Percentiles rank a stretch among this genome's conserved stretches.
Evolutionary conservation across 108 stramenopile species (phyloP).

Genomic region (Hondaea fermentalgiana): DNA sequence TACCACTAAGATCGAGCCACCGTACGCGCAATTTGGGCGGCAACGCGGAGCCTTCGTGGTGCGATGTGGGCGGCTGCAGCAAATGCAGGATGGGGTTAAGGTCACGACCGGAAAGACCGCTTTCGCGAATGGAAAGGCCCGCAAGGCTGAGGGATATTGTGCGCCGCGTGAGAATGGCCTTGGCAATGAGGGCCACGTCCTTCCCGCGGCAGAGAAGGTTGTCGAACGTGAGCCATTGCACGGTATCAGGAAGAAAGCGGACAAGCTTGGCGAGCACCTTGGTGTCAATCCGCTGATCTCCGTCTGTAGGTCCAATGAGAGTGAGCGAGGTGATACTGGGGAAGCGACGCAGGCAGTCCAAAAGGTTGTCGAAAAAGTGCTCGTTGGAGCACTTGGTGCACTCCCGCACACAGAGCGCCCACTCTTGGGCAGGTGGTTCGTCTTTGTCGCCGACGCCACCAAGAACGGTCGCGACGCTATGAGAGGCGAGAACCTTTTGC

Average conservation of each 20-base stretch:
- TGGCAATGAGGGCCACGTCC: background rate
- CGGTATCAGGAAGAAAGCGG: background rate
- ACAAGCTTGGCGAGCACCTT: background rate
- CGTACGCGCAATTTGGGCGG: background rate
- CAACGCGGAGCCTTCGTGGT: background rate
- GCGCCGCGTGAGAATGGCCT: background rate
- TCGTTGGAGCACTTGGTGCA: background rate
- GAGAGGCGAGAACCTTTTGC: background rate
- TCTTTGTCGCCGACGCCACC: background rate
- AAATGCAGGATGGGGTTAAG: background rate
- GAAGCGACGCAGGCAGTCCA: background rate
- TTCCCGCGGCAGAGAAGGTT: background rate
- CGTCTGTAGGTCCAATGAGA: background rate
- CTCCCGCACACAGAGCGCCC: background rate
- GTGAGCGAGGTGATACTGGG: background rate
- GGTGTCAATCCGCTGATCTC: background rate
- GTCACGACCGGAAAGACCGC: background rate
- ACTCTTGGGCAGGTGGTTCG: background rate
- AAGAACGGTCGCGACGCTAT: background rate
- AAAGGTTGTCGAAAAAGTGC: background rate
- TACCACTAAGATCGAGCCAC: background rate
- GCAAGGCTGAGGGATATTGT: background rate
- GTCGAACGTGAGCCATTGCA: conserved; percentile 1
- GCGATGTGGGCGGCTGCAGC: background rate
- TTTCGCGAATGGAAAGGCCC: background rate